Evolutionary conservation across 495 filamentous ascomycete species (phyloP).

Genomic region (Aspergillus nanangensis): DNA sequence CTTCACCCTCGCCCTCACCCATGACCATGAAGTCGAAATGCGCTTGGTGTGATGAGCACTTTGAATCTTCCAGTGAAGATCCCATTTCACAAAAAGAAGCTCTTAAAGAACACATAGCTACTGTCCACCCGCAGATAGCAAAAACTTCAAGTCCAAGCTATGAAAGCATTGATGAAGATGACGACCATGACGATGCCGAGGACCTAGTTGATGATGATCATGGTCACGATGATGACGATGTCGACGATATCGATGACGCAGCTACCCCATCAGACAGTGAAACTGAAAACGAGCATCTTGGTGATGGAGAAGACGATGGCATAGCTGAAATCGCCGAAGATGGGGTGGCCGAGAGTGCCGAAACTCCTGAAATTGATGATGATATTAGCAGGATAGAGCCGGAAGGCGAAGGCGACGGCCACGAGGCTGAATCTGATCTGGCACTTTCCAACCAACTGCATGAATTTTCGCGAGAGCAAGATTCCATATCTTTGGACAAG

Average conservation of each 20-base stretch:
- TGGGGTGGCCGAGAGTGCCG: slow-evolving; percentile 17
- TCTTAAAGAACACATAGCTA: slow-evolving; percentile 27
- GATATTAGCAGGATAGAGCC: slow-evolving; percentile 21
- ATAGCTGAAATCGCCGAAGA: slow-evolving; percentile 13
- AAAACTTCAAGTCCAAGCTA: slow-evolving; percentile 4
- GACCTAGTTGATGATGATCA: not conserved
- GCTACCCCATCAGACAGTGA: not conserved
- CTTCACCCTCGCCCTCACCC: slow-evolving; percentile 33
- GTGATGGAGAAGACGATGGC: slow-evolving; percentile 15
- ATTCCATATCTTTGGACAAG: slow-evolving; percentile 53
- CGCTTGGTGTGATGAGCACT: slow-evolving; percentile 33
- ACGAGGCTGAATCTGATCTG: slow-evolving; percentile 16
- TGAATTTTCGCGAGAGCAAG: slow-evolving; percentile 29
- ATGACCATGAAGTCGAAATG: slow-evolving; percentile 24
- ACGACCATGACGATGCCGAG: not conserved
- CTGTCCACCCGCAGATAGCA: slow-evolving; percentile 29
- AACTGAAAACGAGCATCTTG: slow-evolving; percentile 3
- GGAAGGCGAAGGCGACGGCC: slow-evolving; percentile 16
- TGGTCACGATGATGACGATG: not conserved
- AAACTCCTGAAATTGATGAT: slow-evolving; percentile 15
- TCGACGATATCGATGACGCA: not conserved
- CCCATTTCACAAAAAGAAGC: slow-evolving; percentile 23
- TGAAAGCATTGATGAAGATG: not conserved
- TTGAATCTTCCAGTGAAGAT: slow-evolving; percentile 24
- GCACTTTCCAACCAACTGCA: slow-evolving; percentile 28